Evolutionary conservation across 2,329 filamentous ascomycete species (phyloP).

Genomic region (Fusarium anguioides): DNA sequence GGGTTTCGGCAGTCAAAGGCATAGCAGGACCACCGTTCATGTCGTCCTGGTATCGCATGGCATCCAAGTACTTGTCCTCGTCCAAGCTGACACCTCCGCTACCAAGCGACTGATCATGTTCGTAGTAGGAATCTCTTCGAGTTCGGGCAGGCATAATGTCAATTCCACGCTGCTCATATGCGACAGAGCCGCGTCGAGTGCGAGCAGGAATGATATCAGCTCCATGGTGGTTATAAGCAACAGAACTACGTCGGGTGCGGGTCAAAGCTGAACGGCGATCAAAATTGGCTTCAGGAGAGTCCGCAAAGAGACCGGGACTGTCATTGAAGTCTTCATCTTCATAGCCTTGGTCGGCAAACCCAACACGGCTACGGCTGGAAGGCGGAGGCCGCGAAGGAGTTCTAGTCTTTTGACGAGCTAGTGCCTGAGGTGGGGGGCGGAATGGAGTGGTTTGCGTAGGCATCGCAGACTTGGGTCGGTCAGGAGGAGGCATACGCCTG

Average conservation of each 20-base stretch:
- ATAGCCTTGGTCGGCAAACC: constrained; percentile 48
- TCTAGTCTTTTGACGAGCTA: constrained; percentile 46
- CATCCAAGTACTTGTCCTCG: constrained; percentile 54
- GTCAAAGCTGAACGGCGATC: constrained; percentile 50
- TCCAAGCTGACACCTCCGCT: constrained; percentile 51
- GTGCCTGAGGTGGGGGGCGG: constrained; percentile 44
- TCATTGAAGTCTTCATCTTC: constrained; percentile 55
- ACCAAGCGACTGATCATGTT: constrained; percentile 49
- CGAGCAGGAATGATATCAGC: constrained; percentile 55
- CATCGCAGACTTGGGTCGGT: constrained; percentile 52
- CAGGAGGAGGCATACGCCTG: constrained; percentile 62
- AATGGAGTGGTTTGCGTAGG: constrained; percentile 46
- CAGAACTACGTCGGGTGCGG: constrained; percentile 50
- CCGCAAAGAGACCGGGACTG: constrained; percentile 53
- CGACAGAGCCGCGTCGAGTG: constrained; percentile 50
- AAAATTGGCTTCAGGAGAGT: constrained; percentile 52
- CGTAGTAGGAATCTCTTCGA: constrained; percentile 57
- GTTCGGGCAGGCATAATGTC: constrained; percentile 50
- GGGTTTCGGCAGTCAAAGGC: constrained; percentile 66
- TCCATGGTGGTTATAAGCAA: constrained; percentile 52
- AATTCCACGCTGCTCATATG: constrained; percentile 54
- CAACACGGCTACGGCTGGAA: constrained; percentile 47
- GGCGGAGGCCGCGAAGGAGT: constrained; percentile 50
- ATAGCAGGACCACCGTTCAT: constrained; percentile 58
- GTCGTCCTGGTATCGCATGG: constrained; percentile 63